Evolutionary conservation across 805 yeast species (phyloP).

Genomic region (Kodamaea lidongshanica): DNA sequence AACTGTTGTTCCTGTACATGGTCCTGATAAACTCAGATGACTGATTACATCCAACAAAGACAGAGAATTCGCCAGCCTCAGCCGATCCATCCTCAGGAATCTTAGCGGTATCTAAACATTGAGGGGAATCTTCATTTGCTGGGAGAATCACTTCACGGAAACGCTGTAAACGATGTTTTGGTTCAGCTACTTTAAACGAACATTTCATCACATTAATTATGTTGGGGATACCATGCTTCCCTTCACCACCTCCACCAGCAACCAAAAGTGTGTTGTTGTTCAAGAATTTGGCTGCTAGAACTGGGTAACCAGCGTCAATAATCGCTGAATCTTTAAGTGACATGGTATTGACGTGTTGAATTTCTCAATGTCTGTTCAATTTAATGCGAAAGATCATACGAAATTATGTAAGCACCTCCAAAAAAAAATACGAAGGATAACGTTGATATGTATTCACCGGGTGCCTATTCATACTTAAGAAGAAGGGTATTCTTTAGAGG

Average conservation of each 20-base stretch:
- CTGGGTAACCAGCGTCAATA: slow-evolving; percentile 60
- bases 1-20: slow-evolving; percentile 59
- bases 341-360: slow-evolving; percentile 16
- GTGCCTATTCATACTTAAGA: too few relatives aligned
- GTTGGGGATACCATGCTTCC: slow-evolving; percentile 82
- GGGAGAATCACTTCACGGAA: slow-evolving; percentile 58
- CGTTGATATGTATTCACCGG: too few relatives aligned
- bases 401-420: too few relatives aligned
- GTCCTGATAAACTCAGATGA: slow-evolving; percentile 48
- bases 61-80: slow-evolving; percentile 37
- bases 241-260: slow-evolving; percentile 96
- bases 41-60: slow-evolving; percentile 75
- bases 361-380: too few relatives aligned
- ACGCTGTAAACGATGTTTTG: slow-evolving; percentile 42
- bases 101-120: slow-evolving; percentile 55
- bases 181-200: slow-evolving; percentile 44
- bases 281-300: slow-evolving; percentile 71
- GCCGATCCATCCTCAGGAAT: slow-evolving; percentile 19
- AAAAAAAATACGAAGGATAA: too few relatives aligned
- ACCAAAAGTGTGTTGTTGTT: slow-evolving; percentile 56
- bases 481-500: too few relatives aligned
- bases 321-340: slow-evolving; percentile 30
- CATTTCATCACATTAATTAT: slow-evolving; percentile 63
- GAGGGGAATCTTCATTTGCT: slow-evolving; percentile 79
- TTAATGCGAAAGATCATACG: too few relatives aligned